A percentile compares a stretch with the other conserved stretches of the same genome.
Conservation (phyloP, 2,329 filamentous ascomycete species). For the Alternaria ventricosa region DNA sequence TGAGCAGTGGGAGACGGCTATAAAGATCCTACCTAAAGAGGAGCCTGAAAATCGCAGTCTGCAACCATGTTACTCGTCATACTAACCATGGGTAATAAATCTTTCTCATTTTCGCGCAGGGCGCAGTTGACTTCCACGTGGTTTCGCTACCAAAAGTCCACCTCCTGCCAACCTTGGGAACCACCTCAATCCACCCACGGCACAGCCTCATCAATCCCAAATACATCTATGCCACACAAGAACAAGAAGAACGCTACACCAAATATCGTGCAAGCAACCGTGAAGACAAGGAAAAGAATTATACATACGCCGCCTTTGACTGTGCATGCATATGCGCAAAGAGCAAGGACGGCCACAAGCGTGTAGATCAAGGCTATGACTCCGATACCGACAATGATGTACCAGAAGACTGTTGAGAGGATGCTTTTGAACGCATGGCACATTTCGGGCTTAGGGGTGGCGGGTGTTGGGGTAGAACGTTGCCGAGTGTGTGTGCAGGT, state of each 20-base stretch:
- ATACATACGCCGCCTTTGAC: background rate
- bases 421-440: background rate
- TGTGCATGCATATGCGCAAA: background rate
- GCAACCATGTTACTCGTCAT: background rate
- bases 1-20: background rate
- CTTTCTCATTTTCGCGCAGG: background rate
- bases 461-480: background rate
- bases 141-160: background rate
- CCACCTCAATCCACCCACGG: background rate
- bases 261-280: background rate
- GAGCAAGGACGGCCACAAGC: rapidly evolving
- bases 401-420: background rate
- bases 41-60: background rate
- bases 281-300: background rate
- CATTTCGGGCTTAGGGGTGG: background rate
- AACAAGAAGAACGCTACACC: background rate
- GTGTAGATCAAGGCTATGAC: background rate
- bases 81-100: background rate
- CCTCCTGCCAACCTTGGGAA: background rate
- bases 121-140: background rate
- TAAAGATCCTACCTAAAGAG: background rate
- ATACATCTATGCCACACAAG: background rate
- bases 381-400: background rate
- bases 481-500: background rate
- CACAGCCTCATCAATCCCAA: background rate